phyloP scores from a whole-genome alignment of 371 early-diverging fungal species.

The Phascolomyces articulosus region DNA sequence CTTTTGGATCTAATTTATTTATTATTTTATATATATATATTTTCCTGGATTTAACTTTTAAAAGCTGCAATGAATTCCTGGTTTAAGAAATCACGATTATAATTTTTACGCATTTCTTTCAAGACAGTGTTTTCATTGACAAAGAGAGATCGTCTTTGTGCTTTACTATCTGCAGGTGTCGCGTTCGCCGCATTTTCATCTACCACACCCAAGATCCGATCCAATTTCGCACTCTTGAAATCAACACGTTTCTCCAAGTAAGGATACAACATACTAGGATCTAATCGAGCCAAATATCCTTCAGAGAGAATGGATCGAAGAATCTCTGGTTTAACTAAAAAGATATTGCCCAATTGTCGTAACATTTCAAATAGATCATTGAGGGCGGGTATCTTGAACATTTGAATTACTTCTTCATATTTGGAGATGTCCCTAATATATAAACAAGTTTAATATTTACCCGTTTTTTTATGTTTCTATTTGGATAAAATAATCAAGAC shows the following conservation, averaged over 20 bases:
- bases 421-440: slow-evolving; percentile 86
- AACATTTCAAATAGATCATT: slow-evolving; percentile 89
- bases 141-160: slow-evolving; percentile 48
- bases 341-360: slow-evolving; percentile 91
- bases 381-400: slow-evolving; percentile 76
- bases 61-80: slow-evolving; percentile 46
- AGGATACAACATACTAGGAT: slow-evolving; percentile 75
- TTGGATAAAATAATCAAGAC: no score
- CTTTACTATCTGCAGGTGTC: slow-evolving; percentile 4
- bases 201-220: slow-evolving; percentile 55
- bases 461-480: not conserved
- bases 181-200: slow-evolving; percentile 9
- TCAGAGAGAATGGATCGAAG: slow-evolving; percentile 84
- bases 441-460: no score
- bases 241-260: slow-evolving; percentile 91
- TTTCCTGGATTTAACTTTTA: slow-evolving; percentile 16
- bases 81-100: slow-evolving; percentile 15
- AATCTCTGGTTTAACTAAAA: slow-evolving; percentile 88
- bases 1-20: not conserved
- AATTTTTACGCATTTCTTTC: slow-evolving; percentile 46
- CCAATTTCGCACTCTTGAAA: slow-evolving; percentile 71
- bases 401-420: slow-evolving; percentile 85
- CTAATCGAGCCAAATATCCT: slow-evolving; percentile 79
- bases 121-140: slow-evolving; percentile 52
- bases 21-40: not conserved